Evolutionary conservation across 1,284 basidiomycete species (phyloP).

Genomic region (Leucoagaricus sp.): DNA sequence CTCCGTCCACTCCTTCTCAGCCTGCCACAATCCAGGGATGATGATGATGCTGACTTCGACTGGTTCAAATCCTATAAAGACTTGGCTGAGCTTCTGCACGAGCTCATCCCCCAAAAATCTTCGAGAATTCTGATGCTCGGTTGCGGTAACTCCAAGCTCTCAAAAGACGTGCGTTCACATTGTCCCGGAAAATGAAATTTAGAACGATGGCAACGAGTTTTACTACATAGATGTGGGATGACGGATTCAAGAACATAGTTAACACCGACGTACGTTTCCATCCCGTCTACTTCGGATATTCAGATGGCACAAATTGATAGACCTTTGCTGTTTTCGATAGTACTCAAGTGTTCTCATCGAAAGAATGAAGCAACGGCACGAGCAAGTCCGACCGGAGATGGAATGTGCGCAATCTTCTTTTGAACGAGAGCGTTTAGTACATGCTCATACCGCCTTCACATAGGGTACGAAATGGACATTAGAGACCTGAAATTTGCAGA

Average conservation of each 20-base stretch:
- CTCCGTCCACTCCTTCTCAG: background rate
- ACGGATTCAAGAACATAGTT: slow-evolving; percentile 83
- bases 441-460: background rate
- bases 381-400: slow-evolving; percentile 64
- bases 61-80: slow-evolving; percentile 84
- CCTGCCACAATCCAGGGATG: slow-evolving; percentile 49
- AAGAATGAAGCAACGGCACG: slow-evolving; percentile 75
- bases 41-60: slow-evolving; percentile 72
- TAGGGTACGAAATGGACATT: slow-evolving; percentile 90
- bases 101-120: slow-evolving; percentile 64
- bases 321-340: slow-evolving; percentile 39
- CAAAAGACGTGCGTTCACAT: slow-evolving; percentile 59
- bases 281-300: background rate
- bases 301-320: background rate
- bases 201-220: background rate
- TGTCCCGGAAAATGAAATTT: background rate
- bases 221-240: slow-evolving; percentile 83
- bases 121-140: slow-evolving; percentile 85
- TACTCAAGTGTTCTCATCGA: slow-evolving; percentile 83
- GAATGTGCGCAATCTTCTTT: slow-evolving; percentile 53
- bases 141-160: slow-evolving; percentile 86
- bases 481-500: slow-evolving; percentile 70
- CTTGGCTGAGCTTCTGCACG: slow-evolving; percentile 57
- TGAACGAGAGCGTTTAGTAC: background rate
- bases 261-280: slow-evolving; percentile 73